Base-by-base conservation (phyloP, 352 stramenopile species). In the Pythium phragmitis region DNA sequence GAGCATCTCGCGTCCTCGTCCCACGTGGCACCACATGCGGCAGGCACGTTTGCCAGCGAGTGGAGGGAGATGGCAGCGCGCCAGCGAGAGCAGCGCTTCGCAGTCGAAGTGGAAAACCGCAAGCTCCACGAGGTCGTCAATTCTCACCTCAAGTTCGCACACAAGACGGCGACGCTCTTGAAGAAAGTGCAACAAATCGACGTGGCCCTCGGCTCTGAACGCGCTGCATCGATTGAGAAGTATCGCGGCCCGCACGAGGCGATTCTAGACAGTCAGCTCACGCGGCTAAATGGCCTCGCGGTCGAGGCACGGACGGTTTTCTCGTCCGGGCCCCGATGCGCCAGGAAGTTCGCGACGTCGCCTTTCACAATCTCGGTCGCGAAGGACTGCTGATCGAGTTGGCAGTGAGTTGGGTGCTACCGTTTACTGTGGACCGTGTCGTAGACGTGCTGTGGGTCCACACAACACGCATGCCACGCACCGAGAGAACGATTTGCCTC, bases 391-490 rank as follows among this genome's bases (percentile, higher is more conserved):
- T 36, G 23, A 36, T 60, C 16, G 39, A 60, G 7, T 13, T 60
- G 37, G 3, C 4, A 11, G 42, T 60, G 21, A 49, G 53, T 21
- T 60, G 53, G 53, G 39, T 60, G 14, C 26, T 51, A 13, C 53
- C 53, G 13, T 60, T 60, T 26, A 14, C 1, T 14, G 41, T 60
- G 9, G 53, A 39, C 2, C 13, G 42, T 12, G 26, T 60, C 17
- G 42, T 39, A 1, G 30, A 60, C 8, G 53, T 37, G 39, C 53
- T 60, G 21, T 62, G 56, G 56, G 17, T 46, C 14, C 56, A 54
- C 1, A 52, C 42, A 1, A 46, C 56, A n/a, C 56, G 56, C 16
- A 51, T 62, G 28, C 37, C 42, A 4, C 34, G 34, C 14, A 28
- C 11, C 7, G 45, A 45, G 19, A 11, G 41, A n/a, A 54, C 43